Evolutionary conservation across 1,284 basidiomycete species (phyloP).

Genomic region (Irpex rosettiformis): DNA sequence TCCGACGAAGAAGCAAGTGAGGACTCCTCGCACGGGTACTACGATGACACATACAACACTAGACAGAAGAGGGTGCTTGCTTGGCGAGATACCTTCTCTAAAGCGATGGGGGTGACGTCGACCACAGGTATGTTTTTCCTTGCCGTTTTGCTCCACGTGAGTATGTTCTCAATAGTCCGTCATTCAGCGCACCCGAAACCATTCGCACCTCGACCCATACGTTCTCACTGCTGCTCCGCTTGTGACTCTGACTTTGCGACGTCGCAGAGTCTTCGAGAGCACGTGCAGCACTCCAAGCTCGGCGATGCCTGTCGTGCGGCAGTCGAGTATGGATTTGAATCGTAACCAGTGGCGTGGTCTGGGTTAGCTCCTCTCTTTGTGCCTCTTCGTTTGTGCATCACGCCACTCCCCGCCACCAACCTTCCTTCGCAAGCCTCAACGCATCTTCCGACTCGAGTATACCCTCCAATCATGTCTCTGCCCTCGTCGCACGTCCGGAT

Average conservation of each 20-base stretch:
- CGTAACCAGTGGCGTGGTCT: constrained; percentile 21
- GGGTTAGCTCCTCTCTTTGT: background rate
- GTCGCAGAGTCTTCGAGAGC: constrained; percentile 50
- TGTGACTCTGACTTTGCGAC: constrained; percentile 66
- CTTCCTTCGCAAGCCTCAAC: background rate
- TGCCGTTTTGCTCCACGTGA: constrained; percentile 9
- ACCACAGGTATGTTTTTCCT: constrained; percentile 20
- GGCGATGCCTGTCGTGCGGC: constrained; percentile 69
- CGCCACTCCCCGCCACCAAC: background rate
- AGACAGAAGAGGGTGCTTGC: constrained; percentile 55
- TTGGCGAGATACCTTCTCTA: constrained; percentile 50
- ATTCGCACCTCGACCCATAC: constrained; percentile 23
- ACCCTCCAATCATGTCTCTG: constrained; percentile 7
- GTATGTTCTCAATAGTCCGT: constrained; percentile 7
- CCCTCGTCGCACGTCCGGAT: background rate
- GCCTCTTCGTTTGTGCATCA: background rate
- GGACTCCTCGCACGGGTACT: constrained; percentile 27
- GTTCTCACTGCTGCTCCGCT: constrained; percentile 54
- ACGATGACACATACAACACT: constrained; percentile 48
- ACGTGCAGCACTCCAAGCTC: constrained; percentile 46
- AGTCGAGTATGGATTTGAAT: constrained; percentile 69
- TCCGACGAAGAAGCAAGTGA: constrained; percentile 40
- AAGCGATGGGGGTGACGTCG: constrained; percentile 23
- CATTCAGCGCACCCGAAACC: constrained; percentile 19
- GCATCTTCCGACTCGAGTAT: constrained; percentile 2